Conservation (phyloP, 192 early-diverging fungal species). For the Glomus cerebriforme region DNA sequence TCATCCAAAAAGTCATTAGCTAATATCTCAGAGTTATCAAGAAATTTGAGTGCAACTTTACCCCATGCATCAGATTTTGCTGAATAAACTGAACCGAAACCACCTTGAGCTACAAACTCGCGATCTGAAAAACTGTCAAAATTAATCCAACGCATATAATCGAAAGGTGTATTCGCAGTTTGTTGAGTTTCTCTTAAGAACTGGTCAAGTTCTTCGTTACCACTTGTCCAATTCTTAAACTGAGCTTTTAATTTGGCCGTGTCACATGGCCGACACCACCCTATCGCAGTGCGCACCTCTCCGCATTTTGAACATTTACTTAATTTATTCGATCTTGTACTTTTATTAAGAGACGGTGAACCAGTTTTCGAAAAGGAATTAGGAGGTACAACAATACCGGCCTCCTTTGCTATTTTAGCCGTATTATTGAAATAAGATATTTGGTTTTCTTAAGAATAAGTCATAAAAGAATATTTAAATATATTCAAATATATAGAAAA, state of each 20-base stretch:
- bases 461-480: neutral
- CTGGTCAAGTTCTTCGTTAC: conserved; percentile 12
- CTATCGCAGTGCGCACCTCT: neutral
- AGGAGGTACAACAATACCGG: neutral
- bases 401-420: conserved; percentile 17
- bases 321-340: neutral
- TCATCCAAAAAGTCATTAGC: conserved; percentile 28
- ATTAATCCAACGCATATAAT: conserved; percentile 29
- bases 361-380: conserved; percentile 6
- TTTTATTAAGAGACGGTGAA: neutral
- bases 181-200: conserved; percentile 21
- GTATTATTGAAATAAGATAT: neutral
- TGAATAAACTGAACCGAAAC: conserved; percentile 17
- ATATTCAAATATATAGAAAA: too few species aligned
- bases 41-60: conserved; percentile 31
- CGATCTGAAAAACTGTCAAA: conserved; percentile 4
- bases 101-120: conserved; percentile 8
- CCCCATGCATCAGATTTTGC: conserved; percentile 20
- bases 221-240: conserved; percentile 25
- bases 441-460: neutral
- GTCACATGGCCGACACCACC: conserved; percentile 23
- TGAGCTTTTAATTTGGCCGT: neutral
- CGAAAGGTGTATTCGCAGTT: conserved; percentile 21
- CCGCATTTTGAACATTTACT: conserved; percentile 17
- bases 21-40: conserved; percentile 14